Base-by-base conservation (phyloP, 1,284 basidiomycete genomes). In the Amylostereum chailletii region DNA sequence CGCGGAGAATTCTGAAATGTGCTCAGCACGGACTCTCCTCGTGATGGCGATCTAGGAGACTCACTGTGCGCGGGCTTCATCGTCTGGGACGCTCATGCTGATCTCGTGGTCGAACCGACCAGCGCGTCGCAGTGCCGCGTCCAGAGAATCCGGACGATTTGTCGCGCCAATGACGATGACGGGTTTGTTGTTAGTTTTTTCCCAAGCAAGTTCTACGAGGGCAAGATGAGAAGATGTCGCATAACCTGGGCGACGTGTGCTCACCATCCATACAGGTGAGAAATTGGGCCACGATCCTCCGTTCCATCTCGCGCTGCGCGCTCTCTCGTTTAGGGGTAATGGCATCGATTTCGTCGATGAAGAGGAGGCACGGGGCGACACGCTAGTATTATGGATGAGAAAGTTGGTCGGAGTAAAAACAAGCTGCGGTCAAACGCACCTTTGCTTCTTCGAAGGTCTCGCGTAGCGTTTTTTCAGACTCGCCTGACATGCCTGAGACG, bases 31-130 rank as follows among this genome's bases (percentile, higher is more conserved):
- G 30, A 38, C 11, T 39, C 10, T n/a, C 37, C 2, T 42, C 33
- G 37, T 5, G 45, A 5, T 42, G 47, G 33, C 38, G 39, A 47
- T 42, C 29, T 37, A 3, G 42, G 8, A 34, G 38, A 69, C 83
- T 60, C 52, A 95, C 92, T 94, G 90, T 60, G 90, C 88, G 49
- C 94, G 76, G 0, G 85, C 91, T 53, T 83, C 83, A 57, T 97
- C 89, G 58, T 95, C 92, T 1, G 95, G 95, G 3, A 98, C 94
- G 29, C 92, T 90, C 87, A 98, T 94, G 48, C 89, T 88, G 50
- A 99, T 98, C 67, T 99, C 95, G 59, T 96, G 92, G 62, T 98
- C 95, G 58, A 99, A 99, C 39, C 95, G 73, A 2, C 95, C 95
- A 2, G 94, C 95, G 55, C 94, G 76, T 42, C 95, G 81, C 9